phyloP scores from a whole-genome alignment of 805 yeast genomes.

The Starmera caribaea region DNA sequence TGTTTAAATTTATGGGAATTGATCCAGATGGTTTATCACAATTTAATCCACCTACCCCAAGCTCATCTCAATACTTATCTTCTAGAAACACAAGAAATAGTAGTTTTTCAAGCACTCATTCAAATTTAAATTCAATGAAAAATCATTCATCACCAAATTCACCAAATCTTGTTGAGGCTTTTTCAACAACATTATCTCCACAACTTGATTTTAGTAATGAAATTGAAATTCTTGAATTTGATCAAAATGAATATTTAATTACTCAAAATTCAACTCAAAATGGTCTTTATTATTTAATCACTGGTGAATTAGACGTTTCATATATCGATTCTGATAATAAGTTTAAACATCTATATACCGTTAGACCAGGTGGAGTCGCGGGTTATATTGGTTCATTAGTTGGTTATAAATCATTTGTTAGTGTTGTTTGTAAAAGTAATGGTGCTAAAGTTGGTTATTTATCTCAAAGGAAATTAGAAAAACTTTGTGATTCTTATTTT shows the following conservation, averaged over 20 bases:
- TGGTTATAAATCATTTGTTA: constrained; percentile 71
- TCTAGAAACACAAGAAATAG: no score
- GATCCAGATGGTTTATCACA: constrained; percentile 25
- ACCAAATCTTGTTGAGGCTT: not conserved
- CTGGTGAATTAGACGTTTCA: constrained; percentile 64
- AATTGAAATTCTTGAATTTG: constrained; percentile 44
- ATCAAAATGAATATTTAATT: constrained; percentile 47
- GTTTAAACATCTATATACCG: constrained; percentile 42
- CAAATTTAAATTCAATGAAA: constrained; percentile 1
- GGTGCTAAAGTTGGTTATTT: constrained; percentile 59
- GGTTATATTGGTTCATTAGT: constrained; percentile 79
- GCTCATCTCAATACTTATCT: no score
- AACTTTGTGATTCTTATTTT: constrained; percentile 66
- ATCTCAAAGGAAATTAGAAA: constrained; percentile 51
- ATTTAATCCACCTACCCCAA: no score
- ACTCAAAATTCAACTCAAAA: constrained; percentile 56
- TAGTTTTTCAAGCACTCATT: not conserved
- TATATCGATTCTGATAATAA: constrained; percentile 26
- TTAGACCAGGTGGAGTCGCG: constrained; percentile 72
- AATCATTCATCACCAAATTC: constrained; percentile 5
- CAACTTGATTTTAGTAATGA: constrained; percentile 42
- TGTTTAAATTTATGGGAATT: constrained; percentile 62
- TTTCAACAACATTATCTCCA: constrained; percentile 2
- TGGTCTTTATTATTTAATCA: constrained; percentile 74
- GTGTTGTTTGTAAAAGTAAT: constrained; percentile 51